A percentile compares a stretch with the other conserved stretches of the same genome.
Conservation (phyloP, 495 filamentous ascomycete species). For the Penicillium coprophilum region DNA sequence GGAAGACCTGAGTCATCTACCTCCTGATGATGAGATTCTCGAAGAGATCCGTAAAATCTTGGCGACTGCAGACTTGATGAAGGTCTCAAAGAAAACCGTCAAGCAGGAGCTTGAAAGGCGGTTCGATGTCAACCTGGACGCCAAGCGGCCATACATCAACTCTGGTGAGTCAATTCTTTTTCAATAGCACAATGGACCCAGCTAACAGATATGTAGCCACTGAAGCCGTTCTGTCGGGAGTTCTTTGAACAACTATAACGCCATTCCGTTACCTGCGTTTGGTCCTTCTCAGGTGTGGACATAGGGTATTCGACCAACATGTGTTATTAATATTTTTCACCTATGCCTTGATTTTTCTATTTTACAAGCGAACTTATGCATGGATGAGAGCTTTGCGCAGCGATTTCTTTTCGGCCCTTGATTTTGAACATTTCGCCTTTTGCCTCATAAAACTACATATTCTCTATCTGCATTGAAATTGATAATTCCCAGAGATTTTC, state of each 20-base stretch:
- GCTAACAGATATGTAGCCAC: conserved; percentile 58
- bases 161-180: conserved; percentile 59
- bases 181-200: conserved; percentile 6
- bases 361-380: conserved; percentile 27
- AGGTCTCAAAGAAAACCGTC: conserved; percentile 96
- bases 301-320: conserved; percentile 9
- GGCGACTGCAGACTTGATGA: conserved; percentile 90
- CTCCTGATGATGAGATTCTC: conserved; percentile 84
- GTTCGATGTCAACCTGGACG: conserved; percentile 79
- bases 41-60: conserved; percentile 94
- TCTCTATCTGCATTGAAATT: conserved; percentile 16
- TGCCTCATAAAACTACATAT: conserved; percentile 12
- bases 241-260: conserved; percentile 48
- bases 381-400: conserved; percentile 26
- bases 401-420: conserved; percentile 13
- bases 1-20: conserved; percentile 68
- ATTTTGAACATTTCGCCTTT: conserved; percentile 12
- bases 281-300: not conserved
- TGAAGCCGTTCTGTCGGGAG: conserved; percentile 70
- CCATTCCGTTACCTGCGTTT: not conserved
- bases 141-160: conserved; percentile 86
- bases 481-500: conserved; percentile 20
- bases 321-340: conserved; percentile 18
- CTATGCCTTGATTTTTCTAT: conserved; percentile 7
- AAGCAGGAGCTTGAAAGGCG: conserved; percentile 88